Evolutionary conservation across 2,329 filamentous ascomycete genomes (phyloP).

Genomic region (Alternaria triticimaculans): DNA sequence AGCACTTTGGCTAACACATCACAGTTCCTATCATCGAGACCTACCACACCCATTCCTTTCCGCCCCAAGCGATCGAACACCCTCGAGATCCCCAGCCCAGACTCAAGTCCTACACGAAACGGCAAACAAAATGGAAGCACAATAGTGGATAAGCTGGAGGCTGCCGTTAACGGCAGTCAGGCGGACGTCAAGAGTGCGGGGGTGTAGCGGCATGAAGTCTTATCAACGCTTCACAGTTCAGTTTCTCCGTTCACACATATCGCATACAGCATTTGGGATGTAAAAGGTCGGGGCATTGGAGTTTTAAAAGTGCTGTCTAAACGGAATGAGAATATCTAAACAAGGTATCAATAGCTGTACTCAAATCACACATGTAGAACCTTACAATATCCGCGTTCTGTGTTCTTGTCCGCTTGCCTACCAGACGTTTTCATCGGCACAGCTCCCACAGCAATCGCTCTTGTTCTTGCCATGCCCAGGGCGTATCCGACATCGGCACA

Average conservation of each 20-base stretch:
- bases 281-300: not conserved
- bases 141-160: slow-evolving; percentile 39
- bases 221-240: not conserved
- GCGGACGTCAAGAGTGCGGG: slow-evolving; percentile 28
- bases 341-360: not conserved
- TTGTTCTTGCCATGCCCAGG: not conserved
- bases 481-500: slow-evolving; percentile 10
- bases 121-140: slow-evolving; percentile 20
- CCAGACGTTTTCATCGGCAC: not conserved
- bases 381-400: not conserved
- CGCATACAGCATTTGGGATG: not conserved
- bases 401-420: not conserved
- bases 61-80: slow-evolving; percentile 63
- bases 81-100: slow-evolving; percentile 39
- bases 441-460: not conserved
- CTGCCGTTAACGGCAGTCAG: slow-evolving; percentile 34
- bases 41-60: slow-evolving; percentile 71
- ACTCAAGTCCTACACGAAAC: slow-evolving; percentile 27
- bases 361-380: not conserved
- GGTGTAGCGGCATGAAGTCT: slow-evolving; percentile 7
- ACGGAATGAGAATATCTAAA: not conserved
- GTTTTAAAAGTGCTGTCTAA: not conserved
- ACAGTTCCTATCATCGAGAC: slow-evolving; percentile 75
- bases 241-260: not conserved
- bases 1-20: slow-evolving; percentile 11